Evolutionary conservation across 1,284 basidiomycete species (phyloP), one percentile per base, ranked within the genome.

Genomic region (Vanrija humicola): DNA sequence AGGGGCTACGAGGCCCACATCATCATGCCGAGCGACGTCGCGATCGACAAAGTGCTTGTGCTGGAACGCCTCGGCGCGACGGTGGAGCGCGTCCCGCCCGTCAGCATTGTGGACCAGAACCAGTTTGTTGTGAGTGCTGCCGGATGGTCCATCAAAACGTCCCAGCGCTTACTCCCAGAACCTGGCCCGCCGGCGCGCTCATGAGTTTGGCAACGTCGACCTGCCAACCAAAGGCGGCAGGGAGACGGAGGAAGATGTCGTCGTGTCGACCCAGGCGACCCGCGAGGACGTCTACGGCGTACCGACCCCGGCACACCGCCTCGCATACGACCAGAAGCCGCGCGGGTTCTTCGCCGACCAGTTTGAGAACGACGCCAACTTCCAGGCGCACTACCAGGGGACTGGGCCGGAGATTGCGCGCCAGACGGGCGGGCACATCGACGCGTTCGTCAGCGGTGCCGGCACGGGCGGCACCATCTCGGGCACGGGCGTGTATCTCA

Each of bases 381-480:
- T 86, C 70, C 81, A 86, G 58, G 93, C 95, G 0, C 96, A 98
- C 72, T 91, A 84, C 66, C 77, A 84, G 38, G 89, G 90, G 1
- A 98, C 95, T 0, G 96, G 91, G 0, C 93, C 93, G 0, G 96
- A 99, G 77, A 92, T 98, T 40, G 92, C 93, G 86, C 81, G 86
- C 48, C 96, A 98, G 70, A 93, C 90, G 0, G 87, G 85, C 62
- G 93, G 93, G 1, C 77, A 79, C 21, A 64, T 97, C 1, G 83
- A 89, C 66, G 92, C 88, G 3, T 98, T 98, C 68, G 87, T 99
- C 26, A 86, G 88, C n/a, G 96, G 96, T 1, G 93, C 94, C 57
- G 92, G 91, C 15, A 98, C 95, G 0, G 96, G 96, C 6, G 96
- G 96, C 3, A 98, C 95, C 0, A 84, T 99, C 39, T 86, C 91